Base-by-base conservation (phyloP, 768 basidiomycete genomes). In the Asterophora parasitica region DNA sequence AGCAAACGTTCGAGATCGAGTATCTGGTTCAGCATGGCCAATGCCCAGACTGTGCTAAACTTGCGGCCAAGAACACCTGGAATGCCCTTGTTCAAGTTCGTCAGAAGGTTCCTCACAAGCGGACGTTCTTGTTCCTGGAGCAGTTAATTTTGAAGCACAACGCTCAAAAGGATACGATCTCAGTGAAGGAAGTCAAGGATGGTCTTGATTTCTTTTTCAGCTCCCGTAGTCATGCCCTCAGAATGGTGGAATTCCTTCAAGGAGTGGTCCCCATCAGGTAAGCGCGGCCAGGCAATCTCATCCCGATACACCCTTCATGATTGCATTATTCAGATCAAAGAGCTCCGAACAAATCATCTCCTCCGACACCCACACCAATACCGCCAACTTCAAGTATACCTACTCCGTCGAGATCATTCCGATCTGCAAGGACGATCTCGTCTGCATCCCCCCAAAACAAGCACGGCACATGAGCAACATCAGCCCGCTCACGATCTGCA, bases 1-100 rank as follows among this genome's bases (percentile, higher is more conserved):
- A 98, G 62, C 96, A 98, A 78, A 83, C 93, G 0, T 99, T 98
- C 58, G 93, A 97, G 66, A 82, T 98, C 54, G 92, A 96, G 65
- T 93, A 92, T 60, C 81, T 98, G 47, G 90, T 98, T 1, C 91
- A 94, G 58, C 81, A 94, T 56, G 88, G 89, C 0, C 96, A 99
- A 71, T 99, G 96, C 65, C 84, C 92, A 0, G 91, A 93, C 55
- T 99, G 96, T 61, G 76, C 95, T 0, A 85, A 82, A 58, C 79
- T 98, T 4, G 96, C 96, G 0, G 96, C 96, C 2, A 99, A 98
- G 72, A 97, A 98, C 64, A 98, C 94, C 0, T 98, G 95, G 96
- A 93, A 92, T 62, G 92, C 95, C 1, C 76, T 92, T 31, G 94
- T 99, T 1, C 96, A 98, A 73, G 92, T 98, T n/a, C 85, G 96